A percentile compares a stretch with the other conserved stretches of the same genome.
Conservation (phyloP, 2,329 filamentous ascomycete species). For the Ophiostoma pallidulum region DNA sequence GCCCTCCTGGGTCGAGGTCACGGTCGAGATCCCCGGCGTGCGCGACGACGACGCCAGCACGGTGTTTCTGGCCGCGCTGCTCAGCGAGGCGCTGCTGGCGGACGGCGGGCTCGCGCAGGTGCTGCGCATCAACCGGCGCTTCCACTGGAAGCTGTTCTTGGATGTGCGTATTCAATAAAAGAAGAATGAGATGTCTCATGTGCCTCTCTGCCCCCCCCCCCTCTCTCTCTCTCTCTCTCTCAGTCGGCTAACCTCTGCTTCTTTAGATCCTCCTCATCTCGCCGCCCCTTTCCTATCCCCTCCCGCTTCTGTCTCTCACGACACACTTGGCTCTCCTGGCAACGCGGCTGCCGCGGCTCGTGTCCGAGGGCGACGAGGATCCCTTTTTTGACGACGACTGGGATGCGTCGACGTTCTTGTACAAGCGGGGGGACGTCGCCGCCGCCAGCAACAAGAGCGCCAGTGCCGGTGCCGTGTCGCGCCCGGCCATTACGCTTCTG, state of each 20-base stretch:
- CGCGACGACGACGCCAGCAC: slow-evolving; percentile 86
- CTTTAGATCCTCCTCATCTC: slow-evolving; percentile 79
- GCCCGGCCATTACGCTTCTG: slow-evolving; percentile 81
- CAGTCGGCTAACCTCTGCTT: not conserved
- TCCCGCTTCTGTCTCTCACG: slow-evolving; percentile 84
- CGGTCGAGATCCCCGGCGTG: slow-evolving; percentile 82
- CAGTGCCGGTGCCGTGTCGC: no score
- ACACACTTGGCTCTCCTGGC: slow-evolving; percentile 87
- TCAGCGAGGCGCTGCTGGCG: slow-evolving; percentile 74
- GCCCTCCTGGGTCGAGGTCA: slow-evolving; percentile 68
- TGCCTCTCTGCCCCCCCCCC: no score
- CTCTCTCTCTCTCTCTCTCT: not conserved
- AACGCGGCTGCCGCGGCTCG: slow-evolving; percentile 72
- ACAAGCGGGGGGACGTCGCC: slow-evolving; percentile 38
- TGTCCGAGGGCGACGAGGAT: slow-evolving; percentile 88
- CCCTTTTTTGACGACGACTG: slow-evolving; percentile 98
- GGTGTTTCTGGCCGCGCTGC: slow-evolving; percentile 78
- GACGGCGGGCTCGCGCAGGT: slow-evolving; percentile 60
- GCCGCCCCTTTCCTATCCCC: slow-evolving; percentile 83
- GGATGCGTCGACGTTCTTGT: slow-evolving; percentile 72
- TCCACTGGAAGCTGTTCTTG: slow-evolving; percentile 94
- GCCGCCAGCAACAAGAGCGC: not conserved
- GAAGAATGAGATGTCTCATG: no score
- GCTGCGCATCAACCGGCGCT: slow-evolving; percentile 79
- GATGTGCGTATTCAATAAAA: no score